These are phyloP conservation scores for Aspergillus alliaceus DNA, from an alignment of 2,329 filamentous ascomycete genomes.

Conservation along the genomic window DNA sequence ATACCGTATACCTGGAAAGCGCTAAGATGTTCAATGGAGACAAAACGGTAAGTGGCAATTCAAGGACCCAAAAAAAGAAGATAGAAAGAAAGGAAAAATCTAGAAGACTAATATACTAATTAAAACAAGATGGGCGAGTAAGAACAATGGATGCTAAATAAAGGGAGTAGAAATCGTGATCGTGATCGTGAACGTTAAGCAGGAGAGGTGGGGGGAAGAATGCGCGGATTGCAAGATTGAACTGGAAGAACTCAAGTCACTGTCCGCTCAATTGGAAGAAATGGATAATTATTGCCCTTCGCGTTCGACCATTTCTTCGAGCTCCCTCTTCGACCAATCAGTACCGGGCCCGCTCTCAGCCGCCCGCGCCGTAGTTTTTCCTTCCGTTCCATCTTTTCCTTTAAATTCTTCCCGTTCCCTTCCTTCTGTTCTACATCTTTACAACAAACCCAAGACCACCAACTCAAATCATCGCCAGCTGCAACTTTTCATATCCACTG, in stretches of 20 bases:
- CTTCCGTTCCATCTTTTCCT: slow-evolving; percentile 18
- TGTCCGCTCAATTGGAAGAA: not conserved
- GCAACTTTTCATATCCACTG: slow-evolving; percentile 50
- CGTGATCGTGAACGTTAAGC: slow-evolving; percentile 22
- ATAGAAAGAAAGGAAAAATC: slow-evolving; percentile 9
- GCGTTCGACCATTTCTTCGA: slow-evolving; percentile 6
- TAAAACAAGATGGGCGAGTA: not conserved
- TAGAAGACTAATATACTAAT: slow-evolving; percentile 10
- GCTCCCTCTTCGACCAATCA: slow-evolving; percentile 31
- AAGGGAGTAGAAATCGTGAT: slow-evolving; percentile 22
- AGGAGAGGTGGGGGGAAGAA: slow-evolving; percentile 1
- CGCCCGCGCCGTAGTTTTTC: slow-evolving; percentile 35
- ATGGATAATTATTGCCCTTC: slow-evolving; percentile 8
- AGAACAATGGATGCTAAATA: slow-evolving; percentile 7
- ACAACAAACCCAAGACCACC: slow-evolving; percentile 61
- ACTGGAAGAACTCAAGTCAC: slow-evolving; percentile 11
- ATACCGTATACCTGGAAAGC: not conserved
- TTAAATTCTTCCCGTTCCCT: slow-evolving; percentile 18
- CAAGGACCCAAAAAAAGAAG: slow-evolving; percentile 7
- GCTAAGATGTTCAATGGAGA: slow-evolving; percentile 8
- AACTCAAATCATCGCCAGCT: slow-evolving; percentile 74
- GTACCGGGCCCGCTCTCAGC: slow-evolving; percentile 16
- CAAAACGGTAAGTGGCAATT: slow-evolving; percentile 2
- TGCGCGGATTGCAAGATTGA: not conserved
- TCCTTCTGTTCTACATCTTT: slow-evolving; percentile 31